Conservation (phyloP, 1,139 yeast genomes). For the Taphrina flavorubra region DNA sequence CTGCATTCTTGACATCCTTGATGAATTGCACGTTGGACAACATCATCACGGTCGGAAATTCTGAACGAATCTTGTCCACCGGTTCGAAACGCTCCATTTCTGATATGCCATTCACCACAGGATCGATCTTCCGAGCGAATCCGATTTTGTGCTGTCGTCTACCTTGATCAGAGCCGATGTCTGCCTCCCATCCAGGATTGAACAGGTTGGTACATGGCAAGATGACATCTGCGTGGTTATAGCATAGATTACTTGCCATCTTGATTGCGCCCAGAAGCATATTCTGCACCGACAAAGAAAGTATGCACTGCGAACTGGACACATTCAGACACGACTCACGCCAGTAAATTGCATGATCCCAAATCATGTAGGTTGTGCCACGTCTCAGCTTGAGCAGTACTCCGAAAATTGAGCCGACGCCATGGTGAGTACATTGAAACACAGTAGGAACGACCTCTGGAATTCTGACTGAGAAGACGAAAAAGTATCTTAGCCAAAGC, state of each 20-base stretch:
- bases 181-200: conserved; percentile 31
- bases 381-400: conserved; percentile 26
- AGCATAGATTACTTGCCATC: conserved; percentile 26
- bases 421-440: conserved; percentile 28
- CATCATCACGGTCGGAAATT: conserved; percentile 30
- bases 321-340: conserved; percentile 30
- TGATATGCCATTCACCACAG: conserved; percentile 27
- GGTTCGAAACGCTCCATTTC: conserved; percentile 33
- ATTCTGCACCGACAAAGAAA: conserved; percentile 16
- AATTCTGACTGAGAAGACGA: conserved; percentile 23
- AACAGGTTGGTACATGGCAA: conserved; percentile 25
- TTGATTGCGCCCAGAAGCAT: conserved; percentile 31
- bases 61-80: conserved; percentile 27
- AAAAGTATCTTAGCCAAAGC: conserved; percentile 20
- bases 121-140: conserved; percentile 25
- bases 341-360: conserved; percentile 35
- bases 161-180: conserved; percentile 28
- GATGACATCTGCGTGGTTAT: conserved; percentile 29
- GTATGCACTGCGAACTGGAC: conserved; percentile 26
- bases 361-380: conserved; percentile 31
- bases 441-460: conserved; percentile 29
- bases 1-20: conserved; percentile 30
- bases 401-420: conserved; percentile 28
- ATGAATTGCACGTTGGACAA: conserved; percentile 30
- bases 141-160: conserved; percentile 21